Evolutionary conservation across 768 basidiomycete genomes (phyloP).

Genomic region (Xerocomellus amylosporus): DNA sequence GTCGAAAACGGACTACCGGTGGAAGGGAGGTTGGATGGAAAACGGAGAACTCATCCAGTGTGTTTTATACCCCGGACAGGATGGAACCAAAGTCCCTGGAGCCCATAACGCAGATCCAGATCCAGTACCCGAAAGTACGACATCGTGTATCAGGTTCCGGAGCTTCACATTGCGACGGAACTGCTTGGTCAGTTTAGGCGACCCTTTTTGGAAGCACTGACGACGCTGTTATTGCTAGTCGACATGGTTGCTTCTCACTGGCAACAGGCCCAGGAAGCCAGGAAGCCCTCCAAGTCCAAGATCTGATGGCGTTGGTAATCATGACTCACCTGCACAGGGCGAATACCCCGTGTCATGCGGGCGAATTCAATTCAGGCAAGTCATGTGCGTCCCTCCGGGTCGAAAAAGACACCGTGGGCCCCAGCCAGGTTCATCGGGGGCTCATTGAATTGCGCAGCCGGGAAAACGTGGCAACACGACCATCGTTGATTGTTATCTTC

Average conservation of each 20-base stretch:
- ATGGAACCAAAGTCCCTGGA: constrained; percentile 7
- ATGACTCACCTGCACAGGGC: constrained; percentile 11
- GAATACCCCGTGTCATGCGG: constrained; percentile 10
- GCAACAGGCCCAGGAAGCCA: constrained; percentile 1
- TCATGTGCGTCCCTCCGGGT: background rate
- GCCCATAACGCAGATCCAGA: constrained; percentile 12
- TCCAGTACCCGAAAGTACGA: constrained; percentile 14
- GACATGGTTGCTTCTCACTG: constrained; percentile 10
- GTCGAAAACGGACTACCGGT: background rate
- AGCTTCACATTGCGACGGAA: constrained; percentile 16
- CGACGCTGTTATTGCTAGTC: constrained; percentile 8
- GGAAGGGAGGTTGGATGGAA: background rate
- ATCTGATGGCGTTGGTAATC: constrained; percentile 20
- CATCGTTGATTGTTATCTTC: constrained; percentile 8
- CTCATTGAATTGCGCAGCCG: constrained; percentile 7
- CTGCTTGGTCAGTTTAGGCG: constrained; percentile 8
- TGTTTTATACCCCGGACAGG: constrained; percentile 21
- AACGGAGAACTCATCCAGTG: background rate
- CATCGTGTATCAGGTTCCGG: constrained; percentile 13
- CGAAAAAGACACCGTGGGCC: constrained; percentile 6
- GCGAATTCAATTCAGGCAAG: constrained; percentile 1
- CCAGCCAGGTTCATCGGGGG: constrained; percentile 16
- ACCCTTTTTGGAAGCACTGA: constrained; percentile 16
- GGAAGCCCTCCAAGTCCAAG: constrained; percentile 4
- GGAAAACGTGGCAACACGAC: constrained; percentile 10